Conservation (phyloP, 1,284 basidiomycete species). For the Fomitopsis betulina region DNA sequence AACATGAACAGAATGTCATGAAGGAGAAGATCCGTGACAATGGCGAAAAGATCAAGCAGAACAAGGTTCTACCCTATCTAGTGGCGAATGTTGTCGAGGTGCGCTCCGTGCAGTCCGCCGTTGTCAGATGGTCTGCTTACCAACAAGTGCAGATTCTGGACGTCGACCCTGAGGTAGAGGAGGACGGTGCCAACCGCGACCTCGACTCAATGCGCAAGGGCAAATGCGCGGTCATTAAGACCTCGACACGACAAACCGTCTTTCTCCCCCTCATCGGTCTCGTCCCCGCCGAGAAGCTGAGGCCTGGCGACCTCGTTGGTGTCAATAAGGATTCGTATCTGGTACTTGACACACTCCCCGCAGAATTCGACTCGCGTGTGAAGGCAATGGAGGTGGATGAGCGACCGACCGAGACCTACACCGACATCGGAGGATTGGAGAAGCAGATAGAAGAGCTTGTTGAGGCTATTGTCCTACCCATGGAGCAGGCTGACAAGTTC, state of each 20-base stretch:
- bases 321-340: slow-evolving; percentile 99
- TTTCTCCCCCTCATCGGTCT: slow-evolving; percentile 98
- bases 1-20: slow-evolving; percentile 95
- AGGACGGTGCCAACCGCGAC: slow-evolving; percentile 92
- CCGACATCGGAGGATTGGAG: slow-evolving; percentile 77
- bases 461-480: slow-evolving; percentile 76
- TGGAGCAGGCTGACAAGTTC: slow-evolving; percentile 82
- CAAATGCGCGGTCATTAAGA: slow-evolving; percentile 99
- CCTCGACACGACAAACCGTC: slow-evolving; percentile 95
- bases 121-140: not conserved
- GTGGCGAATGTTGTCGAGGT: slow-evolving; percentile 98
- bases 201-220: slow-evolving; percentile 92
- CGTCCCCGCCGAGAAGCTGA: slow-evolving; percentile 86
- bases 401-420: slow-evolving; percentile 74
- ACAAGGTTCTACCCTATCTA: slow-evolving; percentile 97
- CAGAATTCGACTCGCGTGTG: slow-evolving; percentile 76
- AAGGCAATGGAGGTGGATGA: slow-evolving; percentile 95
- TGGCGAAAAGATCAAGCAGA: slow-evolving; percentile 98
- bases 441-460: slow-evolving; percentile 83
- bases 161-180: slow-evolving; percentile 89
- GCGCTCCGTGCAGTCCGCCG: slow-evolving; percentile 17
- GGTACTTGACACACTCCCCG: slow-evolving; percentile 83
- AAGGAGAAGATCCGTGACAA: slow-evolving; percentile 99
- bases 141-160: slow-evolving; percentile 75
- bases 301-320: slow-evolving; percentile 92